Evolutionary conservation across 257 asterid species (phyloP).

Genomic region (Fraxinus anomala): DNA sequence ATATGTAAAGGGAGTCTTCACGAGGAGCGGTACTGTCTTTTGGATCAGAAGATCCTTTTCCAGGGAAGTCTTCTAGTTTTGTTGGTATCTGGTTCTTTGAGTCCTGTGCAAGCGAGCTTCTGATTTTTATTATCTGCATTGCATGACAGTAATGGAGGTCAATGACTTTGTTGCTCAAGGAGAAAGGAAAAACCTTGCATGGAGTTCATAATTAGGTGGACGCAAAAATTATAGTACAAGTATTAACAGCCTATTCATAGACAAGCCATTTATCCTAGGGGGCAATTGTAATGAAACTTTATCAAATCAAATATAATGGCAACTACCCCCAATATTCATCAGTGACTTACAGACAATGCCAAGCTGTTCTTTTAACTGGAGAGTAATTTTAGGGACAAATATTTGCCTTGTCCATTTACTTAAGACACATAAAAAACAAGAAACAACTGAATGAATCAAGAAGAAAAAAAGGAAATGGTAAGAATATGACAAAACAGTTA

Average conservation of each 20-base stretch:
- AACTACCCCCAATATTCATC: neutral
- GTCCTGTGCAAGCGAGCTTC: constrained; percentile 63
- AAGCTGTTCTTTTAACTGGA: neutral
- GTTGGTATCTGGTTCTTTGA: constrained; percentile 40
- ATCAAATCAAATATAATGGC: neutral
- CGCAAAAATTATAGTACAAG: neutral
- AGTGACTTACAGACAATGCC: neutral
- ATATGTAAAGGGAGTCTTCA: constrained; percentile 52
- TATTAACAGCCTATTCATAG: neutral
- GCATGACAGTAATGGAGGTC: constrained; percentile 22
- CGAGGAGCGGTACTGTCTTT: constrained; percentile 38
- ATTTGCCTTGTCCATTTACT: neutral
- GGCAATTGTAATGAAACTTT: neutral
- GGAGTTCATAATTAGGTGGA: neutral
- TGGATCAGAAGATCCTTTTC: constrained; percentile 32
- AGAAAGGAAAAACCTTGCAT: neutral
- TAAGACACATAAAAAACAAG: neutral
- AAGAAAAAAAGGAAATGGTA: constrained; percentile 15
- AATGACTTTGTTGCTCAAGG: neutral
- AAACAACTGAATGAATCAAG: neutral
- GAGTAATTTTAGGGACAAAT: neutral
- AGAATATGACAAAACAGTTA: neutral
- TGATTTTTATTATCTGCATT: constrained; percentile 68
- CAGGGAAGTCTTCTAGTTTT: constrained; percentile 31
- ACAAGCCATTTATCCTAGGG: neutral